phyloP scores from a whole-genome alignment of 179 eudicot species.

The Vitellaria paradoxa region DNA sequence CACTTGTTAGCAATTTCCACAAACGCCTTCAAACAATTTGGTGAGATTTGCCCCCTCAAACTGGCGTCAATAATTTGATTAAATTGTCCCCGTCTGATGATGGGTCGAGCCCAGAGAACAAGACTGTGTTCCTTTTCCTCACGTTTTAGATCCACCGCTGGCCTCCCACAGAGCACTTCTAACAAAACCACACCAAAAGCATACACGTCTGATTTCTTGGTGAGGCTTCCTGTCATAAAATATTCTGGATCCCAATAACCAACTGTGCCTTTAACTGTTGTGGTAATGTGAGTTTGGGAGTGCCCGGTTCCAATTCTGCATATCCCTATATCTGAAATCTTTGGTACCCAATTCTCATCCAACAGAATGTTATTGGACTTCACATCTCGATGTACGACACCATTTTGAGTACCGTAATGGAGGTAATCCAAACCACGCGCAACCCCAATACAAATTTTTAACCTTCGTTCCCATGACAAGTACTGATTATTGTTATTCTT shows the following conservation, averaged over 20 bases:
- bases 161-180: no score
- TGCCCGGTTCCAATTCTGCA: slow-evolving; percentile 1
- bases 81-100: slow-evolving; percentile 10
- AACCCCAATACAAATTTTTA: no score
- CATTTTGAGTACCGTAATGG: neutral
- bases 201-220: no score
- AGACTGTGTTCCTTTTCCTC: no score
- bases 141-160: neutral
- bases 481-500: no score
- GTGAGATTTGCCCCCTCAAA: slow-evolving; percentile 21
- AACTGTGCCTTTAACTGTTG: slow-evolving; percentile 23
- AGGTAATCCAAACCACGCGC: slow-evolving; percentile 19
- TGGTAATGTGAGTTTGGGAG: slow-evolving; percentile 12
- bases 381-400: no score
- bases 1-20: slow-evolving; percentile 4
- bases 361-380: no score
- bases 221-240: no score
- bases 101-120: slow-evolving; percentile 22
- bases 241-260: slow-evolving; percentile 31
- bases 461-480: no score
- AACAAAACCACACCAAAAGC: no score
- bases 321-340: slow-evolving; percentile 29
- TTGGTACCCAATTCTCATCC: no score
- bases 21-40: slow-evolving; percentile 25
- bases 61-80: slow-evolving; percentile 31